These are phyloP conservation scores for Penstemon newberryi DNA, from an alignment of 257 asterid species.

Conservation along the genomic window DNA sequence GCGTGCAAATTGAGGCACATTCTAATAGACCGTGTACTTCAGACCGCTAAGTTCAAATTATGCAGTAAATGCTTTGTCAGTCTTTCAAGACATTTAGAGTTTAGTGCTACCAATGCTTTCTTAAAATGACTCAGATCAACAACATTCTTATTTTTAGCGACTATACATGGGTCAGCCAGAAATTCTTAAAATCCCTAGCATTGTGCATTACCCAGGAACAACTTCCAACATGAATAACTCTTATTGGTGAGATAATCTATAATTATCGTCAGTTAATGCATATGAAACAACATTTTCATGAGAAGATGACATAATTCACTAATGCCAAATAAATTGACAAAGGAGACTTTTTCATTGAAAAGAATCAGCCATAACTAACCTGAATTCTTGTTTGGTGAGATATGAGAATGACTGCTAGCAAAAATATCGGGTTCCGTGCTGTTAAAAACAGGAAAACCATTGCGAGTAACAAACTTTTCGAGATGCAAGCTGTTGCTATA, in stretches of 20 bases:
- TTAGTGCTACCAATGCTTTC: no score
- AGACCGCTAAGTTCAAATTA: no score
- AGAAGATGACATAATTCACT: conserved; percentile 11
- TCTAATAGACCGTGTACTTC: no score
- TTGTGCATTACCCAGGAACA: neutral
- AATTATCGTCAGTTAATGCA: no score
- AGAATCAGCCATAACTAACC: conserved; percentile 45
- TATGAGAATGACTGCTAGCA: conserved; percentile 45
- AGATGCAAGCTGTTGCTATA: conserved; percentile 43
- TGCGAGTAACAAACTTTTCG: conserved; percentile 47
- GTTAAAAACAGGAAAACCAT: conserved; percentile 50
- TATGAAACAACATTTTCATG: conserved; percentile 17
- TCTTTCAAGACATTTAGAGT: no score
- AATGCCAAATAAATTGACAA: conserved; percentile 6
- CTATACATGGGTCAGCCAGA: no score
- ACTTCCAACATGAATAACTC: neutral
- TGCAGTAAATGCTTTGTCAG: no score
- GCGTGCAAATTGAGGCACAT: neutral
- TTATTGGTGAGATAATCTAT: neutral
- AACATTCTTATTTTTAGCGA: no score
- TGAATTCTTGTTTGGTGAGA: conserved; percentile 54
- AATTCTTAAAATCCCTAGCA: neutral
- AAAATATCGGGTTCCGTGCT: conserved; percentile 53
- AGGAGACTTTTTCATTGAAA: neutral
- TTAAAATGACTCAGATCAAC: no score